Base-by-base conservation (phyloP, 2,329 filamentous ascomycete species). In the Pestalotiopsis fici region DNA sequence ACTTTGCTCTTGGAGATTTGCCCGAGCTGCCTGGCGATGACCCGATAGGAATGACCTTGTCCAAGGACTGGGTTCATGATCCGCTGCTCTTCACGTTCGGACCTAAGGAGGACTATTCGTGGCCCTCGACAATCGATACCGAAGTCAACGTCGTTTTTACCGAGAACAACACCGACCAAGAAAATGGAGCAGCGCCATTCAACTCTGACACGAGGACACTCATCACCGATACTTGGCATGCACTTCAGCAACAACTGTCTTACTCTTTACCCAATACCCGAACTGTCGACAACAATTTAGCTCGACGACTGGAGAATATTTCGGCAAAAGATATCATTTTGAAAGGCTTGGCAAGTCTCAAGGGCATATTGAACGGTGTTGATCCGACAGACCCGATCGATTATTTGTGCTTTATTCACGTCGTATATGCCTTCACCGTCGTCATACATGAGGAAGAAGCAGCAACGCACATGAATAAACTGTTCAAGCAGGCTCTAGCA, bases 361-460 rank as follows among this genome's bases (percentile, higher is more conserved):
- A 74, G 7, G 74, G 73, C 12, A 75, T 85, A 4, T 69, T 87
- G 0, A 74, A 79, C 25, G 83, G 81, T 2, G 71, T 72, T n/a
- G 74, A 76, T 6, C 74, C 78, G 0, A 72, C 75, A 3, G 80
- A 81, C 1, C 78, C 86, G 3, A 71, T 84, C 31, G 79, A 85
- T 31, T 79, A 82, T 2, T 71, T 88, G 1, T 87, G 85, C 72
- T 83, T 88, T 68, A 73, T 87, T 37, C 86, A 88, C 66, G 69
- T 88, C 23, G 77, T 84, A 27, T 87, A 86, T 69, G 83, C 85
- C 13, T 79, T 87, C 47, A 86, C 82, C 3, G 70, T 86, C 11
- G 78, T 85, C 15, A 72, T 85, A 4, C 79, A 85, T 65, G 82
- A 81, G 71, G 78, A 81, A 63, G 79, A 82, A 35, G 75, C 81